These are phyloP conservation scores for Hymenochaete sp. DNA, from an alignment of 1,284 basidiomycete species.

Conservation along the genomic window DNA sequence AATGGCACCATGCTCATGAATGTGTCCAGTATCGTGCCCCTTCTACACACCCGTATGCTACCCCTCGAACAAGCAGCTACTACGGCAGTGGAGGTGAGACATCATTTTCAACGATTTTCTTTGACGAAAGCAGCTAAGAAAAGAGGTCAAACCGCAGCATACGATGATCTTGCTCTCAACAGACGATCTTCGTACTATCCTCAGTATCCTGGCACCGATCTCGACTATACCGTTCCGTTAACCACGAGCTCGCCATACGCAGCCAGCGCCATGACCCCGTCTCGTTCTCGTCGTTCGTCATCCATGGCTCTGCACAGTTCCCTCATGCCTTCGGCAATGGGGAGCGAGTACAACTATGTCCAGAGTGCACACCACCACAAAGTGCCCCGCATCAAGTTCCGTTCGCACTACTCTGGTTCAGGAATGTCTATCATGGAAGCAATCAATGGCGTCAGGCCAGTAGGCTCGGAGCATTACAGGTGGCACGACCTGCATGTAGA, in stretches of 20 bases:
- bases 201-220: slow-evolving; percentile 21
- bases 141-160: slow-evolving; percentile 30
- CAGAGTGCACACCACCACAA: slow-evolving; percentile 32
- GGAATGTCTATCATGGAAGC: slow-evolving; percentile 64
- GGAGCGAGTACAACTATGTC: slow-evolving; percentile 36
- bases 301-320: slow-evolving; percentile 38
- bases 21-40: not conserved
- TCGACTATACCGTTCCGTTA: slow-evolving; percentile 9
- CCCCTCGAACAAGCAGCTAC: slow-evolving; percentile 12
- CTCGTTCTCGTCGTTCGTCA: slow-evolving; percentile 44
- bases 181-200: slow-evolving; percentile 28
- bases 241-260: slow-evolving; percentile 4
- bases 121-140: not conserved
- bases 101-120: not conserved
- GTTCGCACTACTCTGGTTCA: slow-evolving; percentile 55
- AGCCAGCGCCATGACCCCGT: slow-evolving; percentile 17
- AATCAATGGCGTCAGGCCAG: slow-evolving; percentile 53
- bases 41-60: slow-evolving; percentile 9
- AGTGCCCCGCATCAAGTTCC: slow-evolving; percentile 53
- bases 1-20: not conserved
- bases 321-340: too few species aligned
- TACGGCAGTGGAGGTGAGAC: slow-evolving; percentile 12
- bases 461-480: slow-evolving; percentile 49
- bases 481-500: slow-evolving; percentile 58
- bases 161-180: slow-evolving; percentile 36